Conservation (phyloP, 352 stramenopile species). For the Pythium graminicola region DNA sequence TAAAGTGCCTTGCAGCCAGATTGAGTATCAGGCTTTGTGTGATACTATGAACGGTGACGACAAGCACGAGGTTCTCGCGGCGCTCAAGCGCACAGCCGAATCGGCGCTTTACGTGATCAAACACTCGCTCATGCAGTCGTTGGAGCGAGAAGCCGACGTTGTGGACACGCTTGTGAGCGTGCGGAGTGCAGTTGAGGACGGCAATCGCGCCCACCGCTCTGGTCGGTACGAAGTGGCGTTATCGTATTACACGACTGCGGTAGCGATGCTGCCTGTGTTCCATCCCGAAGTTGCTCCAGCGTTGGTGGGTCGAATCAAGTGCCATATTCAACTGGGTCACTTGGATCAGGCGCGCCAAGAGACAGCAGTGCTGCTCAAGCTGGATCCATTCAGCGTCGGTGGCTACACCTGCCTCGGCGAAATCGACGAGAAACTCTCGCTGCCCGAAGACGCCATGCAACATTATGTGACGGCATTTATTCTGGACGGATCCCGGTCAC, state of each 20-base stretch:
- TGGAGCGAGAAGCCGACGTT: constrained; percentile 45
- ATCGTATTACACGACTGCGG: constrained; percentile 49
- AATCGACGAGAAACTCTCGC: constrained; percentile 46
- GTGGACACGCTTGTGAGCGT: constrained; percentile 43
- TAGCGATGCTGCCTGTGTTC: constrained; percentile 56
- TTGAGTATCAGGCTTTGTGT: constrained; percentile 75
- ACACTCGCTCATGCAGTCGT: constrained; percentile 52
- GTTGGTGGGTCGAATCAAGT: constrained; percentile 52
- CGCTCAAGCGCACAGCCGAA: constrained; percentile 30
- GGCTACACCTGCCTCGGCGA: constrained; percentile 65
- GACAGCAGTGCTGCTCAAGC: constrained; percentile 38
- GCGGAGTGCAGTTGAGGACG: constrained; percentile 46
- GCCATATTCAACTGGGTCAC: constrained; percentile 48
- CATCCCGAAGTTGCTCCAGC: constrained; percentile 54
- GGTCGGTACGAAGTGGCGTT: constrained; percentile 48
- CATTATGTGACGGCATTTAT: constrained; percentile 80
- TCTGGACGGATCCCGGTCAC: constrained; percentile 65
- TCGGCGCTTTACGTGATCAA: constrained; percentile 61
- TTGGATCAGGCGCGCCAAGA: constrained; percentile 37
- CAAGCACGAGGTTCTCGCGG: constrained; percentile 27
- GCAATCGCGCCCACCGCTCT: constrained; percentile 45
- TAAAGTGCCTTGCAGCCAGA: constrained; percentile 42
- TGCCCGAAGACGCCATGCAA: constrained; percentile 66
- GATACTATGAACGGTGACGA: constrained; percentile 38
- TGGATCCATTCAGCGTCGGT: constrained; percentile 62